Conservation (phyloP, 176 grass and related monocot species). For the Ampelocalamus luodianensis region DNA sequence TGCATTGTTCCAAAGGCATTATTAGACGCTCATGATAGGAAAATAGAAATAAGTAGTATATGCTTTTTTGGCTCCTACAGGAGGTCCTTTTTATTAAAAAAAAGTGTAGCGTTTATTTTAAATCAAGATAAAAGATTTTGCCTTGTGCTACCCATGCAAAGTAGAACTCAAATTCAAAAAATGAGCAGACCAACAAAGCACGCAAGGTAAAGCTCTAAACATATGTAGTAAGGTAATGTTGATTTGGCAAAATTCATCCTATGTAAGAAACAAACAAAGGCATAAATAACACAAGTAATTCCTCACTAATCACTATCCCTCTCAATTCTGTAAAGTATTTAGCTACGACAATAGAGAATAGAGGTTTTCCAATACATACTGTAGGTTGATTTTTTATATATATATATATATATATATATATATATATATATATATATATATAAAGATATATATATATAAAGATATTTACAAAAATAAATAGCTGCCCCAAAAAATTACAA, state of each 20-base stretch:
- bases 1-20: conserved; percentile 46
- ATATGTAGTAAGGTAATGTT: background rate
- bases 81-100: background rate
- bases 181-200: background rate
- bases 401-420: too few relatives aligned
- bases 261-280: background rate
- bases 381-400: too few relatives aligned
- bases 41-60: conserved; percentile 21
- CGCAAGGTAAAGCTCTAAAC: conserved; percentile 1
- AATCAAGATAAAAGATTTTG: conserved; percentile 25
- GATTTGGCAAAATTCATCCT: background rate
- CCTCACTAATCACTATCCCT: background rate
- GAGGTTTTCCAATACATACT: too few relatives aligned
- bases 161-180: background rate
- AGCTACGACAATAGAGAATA: conserved; percentile 4
- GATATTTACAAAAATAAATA: too few relatives aligned
- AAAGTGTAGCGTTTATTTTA: background rate
- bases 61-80: background rate
- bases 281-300: background rate
- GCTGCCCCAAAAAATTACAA: too few relatives aligned
- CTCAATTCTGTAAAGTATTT: background rate
- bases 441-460: too few relatives aligned
- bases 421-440: too few relatives aligned
- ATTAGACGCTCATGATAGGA: conserved; percentile 42
- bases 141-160: too few relatives aligned